Conservation (phyloP, 768 basidiomycete genomes). For the Auriscalpium vulgare region DNA sequence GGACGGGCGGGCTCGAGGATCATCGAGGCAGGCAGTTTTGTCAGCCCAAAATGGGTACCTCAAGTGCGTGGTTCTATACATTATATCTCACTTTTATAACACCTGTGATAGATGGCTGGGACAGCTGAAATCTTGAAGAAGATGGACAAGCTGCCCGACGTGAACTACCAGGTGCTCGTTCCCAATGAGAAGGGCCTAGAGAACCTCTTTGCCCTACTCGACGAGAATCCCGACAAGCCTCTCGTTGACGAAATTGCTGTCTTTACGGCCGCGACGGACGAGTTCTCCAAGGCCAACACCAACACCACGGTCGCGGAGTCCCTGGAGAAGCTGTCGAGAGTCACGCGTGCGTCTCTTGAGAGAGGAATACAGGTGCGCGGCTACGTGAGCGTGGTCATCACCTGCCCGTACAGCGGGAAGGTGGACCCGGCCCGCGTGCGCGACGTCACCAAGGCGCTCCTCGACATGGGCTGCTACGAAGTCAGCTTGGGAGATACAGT, state of each 20-base stretch:
- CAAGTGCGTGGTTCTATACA: slow-evolving; percentile 45
- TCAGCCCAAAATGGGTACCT: slow-evolving; percentile 90
- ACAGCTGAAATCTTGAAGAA: slow-evolving; percentile 64
- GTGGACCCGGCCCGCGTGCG: slow-evolving; percentile 58
- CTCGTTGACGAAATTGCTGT: slow-evolving; percentile 80
- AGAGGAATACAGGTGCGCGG: slow-evolving; percentile 67
- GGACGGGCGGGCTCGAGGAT: slow-evolving; percentile 55
- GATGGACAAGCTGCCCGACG: slow-evolving; percentile 43
- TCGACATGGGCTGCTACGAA: slow-evolving; percentile 93
- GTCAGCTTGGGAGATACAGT: slow-evolving; percentile 90
- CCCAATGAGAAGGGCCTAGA: slow-evolving; percentile 77
- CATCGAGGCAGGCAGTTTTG: slow-evolving; percentile 86
- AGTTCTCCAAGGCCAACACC: slow-evolving; percentile 79
- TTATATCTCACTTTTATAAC: background rate
- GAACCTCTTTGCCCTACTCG: slow-evolving; percentile 52
- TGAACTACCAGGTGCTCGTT: slow-evolving; percentile 72
- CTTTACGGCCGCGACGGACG: slow-evolving; percentile 84
- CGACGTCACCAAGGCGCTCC: slow-evolving; percentile 59
- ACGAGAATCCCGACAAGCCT: slow-evolving; percentile 28
- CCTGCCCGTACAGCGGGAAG: slow-evolving; percentile 81
- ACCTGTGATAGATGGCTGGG: slow-evolving; percentile 71
- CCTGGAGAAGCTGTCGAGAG: slow-evolving; percentile 50
- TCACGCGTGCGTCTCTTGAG: slow-evolving; percentile 52
- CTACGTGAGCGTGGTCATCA: slow-evolving; percentile 78
- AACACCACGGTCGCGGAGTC: slow-evolving; percentile 70